Base-by-base conservation (phyloP, 768 basidiomycete species). In the Cantharellus cinnabarinus region DNA sequence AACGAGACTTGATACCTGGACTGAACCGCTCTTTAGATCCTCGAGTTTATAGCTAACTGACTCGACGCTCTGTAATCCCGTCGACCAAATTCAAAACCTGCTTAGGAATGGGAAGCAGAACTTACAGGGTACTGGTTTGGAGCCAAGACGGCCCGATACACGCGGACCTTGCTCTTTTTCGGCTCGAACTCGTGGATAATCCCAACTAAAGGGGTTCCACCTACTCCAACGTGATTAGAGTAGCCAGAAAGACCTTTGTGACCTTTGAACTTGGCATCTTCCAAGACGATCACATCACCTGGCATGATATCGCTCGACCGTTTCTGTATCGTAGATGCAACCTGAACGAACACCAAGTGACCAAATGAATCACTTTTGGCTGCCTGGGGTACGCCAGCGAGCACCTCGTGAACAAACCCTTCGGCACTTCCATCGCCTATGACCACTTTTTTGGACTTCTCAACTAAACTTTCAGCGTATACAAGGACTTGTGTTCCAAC, bases 61-160 rank as follows among this genome's bases (percentile, higher is more conserved):
- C 66, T 89, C 88, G 39, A 89, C 82, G 62, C 73, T 78, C 76
- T 77, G 66, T 50, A 64, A 29, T 65, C 62, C 63, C 48, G 2
- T 41, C 42, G n/a, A 39, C 59, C 60, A 29, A 64, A 52, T 37
- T 52, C 29, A 37, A 20, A 57, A 41, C 3, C 42, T 35, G 4
- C 50, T 50, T 29, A 55, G 40, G 34, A 44, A 50, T 56, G 48
- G 61, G 63, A 61, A 60, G 64, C 62, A 58, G 57, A 42, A 73
- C 78, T 62, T 62, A 83, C 85, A 78, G 86, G 84, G 63, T 82
- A 85, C 54, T 85, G 81, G 65, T 68, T 51, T 61, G 85, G 83
- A 65, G 83, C 85, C 67, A 85, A 81, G 68, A 88, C 90, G 58
- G 89, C 89, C 68, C 93, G 88, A 68, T 83, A 83, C 50, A 87